Evolutionary conservation across 352 stramenopile genomes (phyloP).

Genomic region (Globisporangium perplexum): DNA sequence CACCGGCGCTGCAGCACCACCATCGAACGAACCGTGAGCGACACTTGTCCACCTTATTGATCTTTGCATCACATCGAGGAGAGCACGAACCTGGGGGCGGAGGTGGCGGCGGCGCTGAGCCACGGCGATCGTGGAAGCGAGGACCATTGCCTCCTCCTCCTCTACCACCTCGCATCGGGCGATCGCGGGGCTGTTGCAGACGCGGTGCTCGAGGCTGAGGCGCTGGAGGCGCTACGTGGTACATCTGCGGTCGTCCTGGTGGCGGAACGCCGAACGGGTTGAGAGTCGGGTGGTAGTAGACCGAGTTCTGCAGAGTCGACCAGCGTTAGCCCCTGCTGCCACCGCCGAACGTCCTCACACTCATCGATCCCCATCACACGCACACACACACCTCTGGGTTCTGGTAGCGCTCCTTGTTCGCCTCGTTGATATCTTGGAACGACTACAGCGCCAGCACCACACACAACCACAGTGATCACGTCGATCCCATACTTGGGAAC

Average conservation of each 20-base stretch:
- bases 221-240: conserved; percentile 27
- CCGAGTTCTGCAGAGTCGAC: conserved; percentile 40
- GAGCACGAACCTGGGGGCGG: conserved; percentile 8
- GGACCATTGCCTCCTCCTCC: neutral
- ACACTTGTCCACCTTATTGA: too few relatives aligned
- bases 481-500: too few relatives aligned
- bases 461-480: too few relatives aligned
- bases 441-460: conserved; percentile 29
- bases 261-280: conserved; percentile 72
- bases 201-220: neutral
- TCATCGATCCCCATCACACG: too few relatives aligned
- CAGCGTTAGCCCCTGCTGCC: too few relatives aligned
- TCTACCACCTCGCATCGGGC: conserved; percentile 7
- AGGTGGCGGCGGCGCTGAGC: conserved; percentile 4
- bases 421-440: conserved; percentile 38
- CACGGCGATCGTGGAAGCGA: conserved; percentile 3
- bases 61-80: neutral
- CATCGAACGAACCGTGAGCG: neutral
- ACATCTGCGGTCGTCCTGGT: conserved; percentile 56
- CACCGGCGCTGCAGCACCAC: conserved; percentile 1
- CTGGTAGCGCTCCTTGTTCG: conserved; percentile 61
- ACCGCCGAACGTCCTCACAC: neutral
- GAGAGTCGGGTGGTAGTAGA: conserved; percentile 78
- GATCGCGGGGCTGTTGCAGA: conserved; percentile 11
- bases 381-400: conserved; percentile 43